Base-by-base conservation (phyloP, 176 grass and related monocot species). In the Melocanna baccifera region DNA sequence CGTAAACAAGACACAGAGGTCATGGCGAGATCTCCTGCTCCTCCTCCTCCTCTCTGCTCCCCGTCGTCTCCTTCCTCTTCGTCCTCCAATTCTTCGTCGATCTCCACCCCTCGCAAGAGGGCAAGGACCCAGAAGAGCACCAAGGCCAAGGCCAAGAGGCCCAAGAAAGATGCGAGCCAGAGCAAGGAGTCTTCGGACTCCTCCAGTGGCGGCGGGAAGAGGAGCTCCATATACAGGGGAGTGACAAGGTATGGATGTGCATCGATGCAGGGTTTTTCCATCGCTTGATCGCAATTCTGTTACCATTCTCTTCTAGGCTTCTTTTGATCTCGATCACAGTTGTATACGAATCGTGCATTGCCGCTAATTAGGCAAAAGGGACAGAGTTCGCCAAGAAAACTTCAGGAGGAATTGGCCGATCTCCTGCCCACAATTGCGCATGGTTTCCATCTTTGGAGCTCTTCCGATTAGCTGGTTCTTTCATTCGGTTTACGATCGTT, bases 211-310 rank as follows among this genome's bases (percentile, higher is more conserved):
- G 56, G 63, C 75, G 89, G 85, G 9, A 99, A 96, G 90, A 89
- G 96, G 78, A 99, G 93, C 81, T 99, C 96, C 26, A 70, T 89
- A 40, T 96, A 92, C 74, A 87, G 96, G 82, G 96, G 96, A 18
- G 96, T 96, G 50, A 99, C 96, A 46, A 99, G 93, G 96, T 99
- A 83, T 58, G 37, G 51, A 26, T 69, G n/a, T 43, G 40, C 75
- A 25, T 78, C 43, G 11, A 37, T n/a, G 1, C 46, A 20, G 4
- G 4, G 4, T 7, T 13, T 13, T 69, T 41, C 14, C 7, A 14
- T 76, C 42, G 45, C 41, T 30, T 22, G 10, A 30, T 70, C 32
- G 4, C 19, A 23, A 34, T 52, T 11, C 18, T 19, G n/a, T 28
- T 46, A 0, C n/a, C 23, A 11, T 7, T 62, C 45, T 29, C 5